These are phyloP conservation scores for Tetrapyrgos nigripes DNA, from an alignment of 1,284 basidiomycete genomes.

Conservation along the genomic window DNA sequence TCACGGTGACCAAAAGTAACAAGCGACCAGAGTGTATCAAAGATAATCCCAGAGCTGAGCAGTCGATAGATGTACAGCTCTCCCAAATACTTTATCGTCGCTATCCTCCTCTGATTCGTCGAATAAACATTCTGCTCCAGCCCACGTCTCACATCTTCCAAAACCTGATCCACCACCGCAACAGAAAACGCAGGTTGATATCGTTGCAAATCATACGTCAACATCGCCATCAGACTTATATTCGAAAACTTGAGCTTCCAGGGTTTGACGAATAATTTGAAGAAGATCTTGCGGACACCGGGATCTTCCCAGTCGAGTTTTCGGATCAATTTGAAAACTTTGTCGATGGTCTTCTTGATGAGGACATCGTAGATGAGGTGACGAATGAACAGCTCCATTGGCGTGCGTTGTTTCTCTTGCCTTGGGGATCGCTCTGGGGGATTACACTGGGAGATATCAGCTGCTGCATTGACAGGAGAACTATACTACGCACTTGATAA, in stretches of 20 bases:
- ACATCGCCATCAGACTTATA: conserved; percentile 90
- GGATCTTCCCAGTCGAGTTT: conserved; percentile 96
- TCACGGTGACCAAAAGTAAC: conserved; percentile 96
- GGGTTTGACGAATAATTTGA: conserved; percentile 92
- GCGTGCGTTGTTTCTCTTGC: conserved; percentile 85
- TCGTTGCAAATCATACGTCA: conserved; percentile 92
- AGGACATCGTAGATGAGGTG: conserved; percentile 94
- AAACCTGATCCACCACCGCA: conserved; percentile 90
- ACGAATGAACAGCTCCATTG: conserved; percentile 92
- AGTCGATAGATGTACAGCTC: conserved; percentile 98
- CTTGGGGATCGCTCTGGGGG: conserved; percentile 92
- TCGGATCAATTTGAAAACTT: conserved; percentile 89
- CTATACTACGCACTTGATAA: conserved; percentile 74
- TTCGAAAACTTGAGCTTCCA: conserved; percentile 97
- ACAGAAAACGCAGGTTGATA: conserved; percentile 92
- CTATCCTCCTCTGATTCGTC: conserved; percentile 92
- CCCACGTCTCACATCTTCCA: conserved; percentile 91
- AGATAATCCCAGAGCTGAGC: conserved; percentile 87
- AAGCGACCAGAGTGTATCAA: conserved; percentile 94
- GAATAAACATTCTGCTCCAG: conserved; percentile 96
- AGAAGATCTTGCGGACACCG: conserved; percentile 56
- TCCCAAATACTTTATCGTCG: conserved; percentile 93
- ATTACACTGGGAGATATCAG: conserved; percentile 75
- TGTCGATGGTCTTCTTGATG: conserved; percentile 90
- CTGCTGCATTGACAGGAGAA: neutral